Conservation (phyloP, 768 basidiomycete genomes). For the Chlorophyllum brunneum region DNA sequence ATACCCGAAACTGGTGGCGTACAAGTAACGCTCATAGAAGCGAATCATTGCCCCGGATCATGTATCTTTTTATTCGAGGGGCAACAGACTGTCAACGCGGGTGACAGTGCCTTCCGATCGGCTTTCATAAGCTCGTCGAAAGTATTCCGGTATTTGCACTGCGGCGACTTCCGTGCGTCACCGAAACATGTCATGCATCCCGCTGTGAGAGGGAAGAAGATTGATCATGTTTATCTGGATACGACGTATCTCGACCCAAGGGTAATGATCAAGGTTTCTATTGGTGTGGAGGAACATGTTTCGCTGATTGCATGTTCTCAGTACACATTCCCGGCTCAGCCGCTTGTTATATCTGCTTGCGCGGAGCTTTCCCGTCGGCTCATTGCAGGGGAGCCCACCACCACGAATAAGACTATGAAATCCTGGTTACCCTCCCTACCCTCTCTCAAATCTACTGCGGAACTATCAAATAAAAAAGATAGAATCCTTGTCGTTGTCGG, state of each 20-base stretch:
- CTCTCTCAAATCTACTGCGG: constrained; percentile 23
- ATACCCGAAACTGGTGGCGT: constrained; percentile 86
- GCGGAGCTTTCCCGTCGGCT: constrained; percentile 72
- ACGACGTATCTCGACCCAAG: constrained; percentile 94
- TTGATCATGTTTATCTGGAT: constrained; percentile 91
- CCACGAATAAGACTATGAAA: constrained; percentile 37
- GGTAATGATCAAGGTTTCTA: constrained; percentile 29
- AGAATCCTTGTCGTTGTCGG: constrained; percentile 64
- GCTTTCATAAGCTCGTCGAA: constrained; percentile 63
- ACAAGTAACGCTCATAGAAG: constrained; percentile 90
- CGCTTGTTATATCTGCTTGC: constrained; percentile 91
- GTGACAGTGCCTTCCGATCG: constrained; percentile 76
- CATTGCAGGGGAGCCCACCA: constrained; percentile 35
- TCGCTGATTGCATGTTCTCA: constrained; percentile 21
- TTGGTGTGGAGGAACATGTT: too few species aligned
- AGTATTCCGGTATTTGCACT: constrained; percentile 88
- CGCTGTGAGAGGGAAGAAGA: constrained; percentile 69
- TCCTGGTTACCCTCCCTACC: constrained; percentile 45
- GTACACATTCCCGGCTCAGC: constrained; percentile 95
- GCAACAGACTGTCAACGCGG: constrained; percentile 81
- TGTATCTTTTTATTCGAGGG: constrained; percentile 94
- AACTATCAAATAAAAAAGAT: constrained; percentile 30
- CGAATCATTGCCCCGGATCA: constrained; percentile 97
- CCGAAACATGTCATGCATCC: constrained; percentile 87
- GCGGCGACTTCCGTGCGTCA: constrained; percentile 90